Conservation (phyloP, 495 filamentous ascomycete genomes). For the Clavariopsis aquatica region DNA sequence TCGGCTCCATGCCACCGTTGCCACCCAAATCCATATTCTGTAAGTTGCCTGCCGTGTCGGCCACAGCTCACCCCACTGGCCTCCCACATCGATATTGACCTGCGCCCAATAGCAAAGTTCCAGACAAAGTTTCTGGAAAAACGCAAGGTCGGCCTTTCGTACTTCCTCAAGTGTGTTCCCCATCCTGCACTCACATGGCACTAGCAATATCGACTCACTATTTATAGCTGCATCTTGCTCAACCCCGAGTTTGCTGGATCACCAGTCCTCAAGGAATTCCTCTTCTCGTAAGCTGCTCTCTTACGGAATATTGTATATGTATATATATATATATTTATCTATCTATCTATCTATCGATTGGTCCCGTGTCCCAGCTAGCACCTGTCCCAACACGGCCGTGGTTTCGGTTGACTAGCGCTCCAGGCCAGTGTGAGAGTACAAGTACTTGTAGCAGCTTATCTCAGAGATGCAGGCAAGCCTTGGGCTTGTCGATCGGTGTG, state of each 20-base stretch:
- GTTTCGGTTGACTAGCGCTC: background rate
- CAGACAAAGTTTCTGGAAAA: slow-evolving; percentile 68
- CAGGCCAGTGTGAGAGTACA: background rate
- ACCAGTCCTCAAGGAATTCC: slow-evolving; percentile 69
- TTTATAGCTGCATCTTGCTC: slow-evolving; percentile 60
- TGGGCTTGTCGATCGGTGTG: background rate
- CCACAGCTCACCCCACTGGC: slow-evolving; percentile 24
- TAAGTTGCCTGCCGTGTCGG: slow-evolving; percentile 46
- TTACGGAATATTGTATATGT: slow-evolving; percentile 6
- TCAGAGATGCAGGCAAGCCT: background rate
- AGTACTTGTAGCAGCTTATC: background rate
- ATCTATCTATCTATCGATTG: too few relatives aligned
- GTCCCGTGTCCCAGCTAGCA: slow-evolving; percentile 3
- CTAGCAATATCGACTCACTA: slow-evolving; percentile 34
- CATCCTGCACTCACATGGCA: background rate
- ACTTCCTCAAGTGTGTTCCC: slow-evolving; percentile 67
- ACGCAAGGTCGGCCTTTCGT: slow-evolving; percentile 63
- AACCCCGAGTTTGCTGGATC: slow-evolving; percentile 71
- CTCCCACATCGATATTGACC: slow-evolving; percentile 29
- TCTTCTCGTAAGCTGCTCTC: slow-evolving; percentile 48
- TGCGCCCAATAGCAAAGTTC: slow-evolving; percentile 56
- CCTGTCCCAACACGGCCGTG: background rate
- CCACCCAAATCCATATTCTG: slow-evolving; percentile 72
- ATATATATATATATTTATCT: too few relatives aligned
- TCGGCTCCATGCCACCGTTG: slow-evolving; percentile 62